Conservation (phyloP, 2,329 filamentous ascomycete species). For the Fusarium sp. region DNA sequence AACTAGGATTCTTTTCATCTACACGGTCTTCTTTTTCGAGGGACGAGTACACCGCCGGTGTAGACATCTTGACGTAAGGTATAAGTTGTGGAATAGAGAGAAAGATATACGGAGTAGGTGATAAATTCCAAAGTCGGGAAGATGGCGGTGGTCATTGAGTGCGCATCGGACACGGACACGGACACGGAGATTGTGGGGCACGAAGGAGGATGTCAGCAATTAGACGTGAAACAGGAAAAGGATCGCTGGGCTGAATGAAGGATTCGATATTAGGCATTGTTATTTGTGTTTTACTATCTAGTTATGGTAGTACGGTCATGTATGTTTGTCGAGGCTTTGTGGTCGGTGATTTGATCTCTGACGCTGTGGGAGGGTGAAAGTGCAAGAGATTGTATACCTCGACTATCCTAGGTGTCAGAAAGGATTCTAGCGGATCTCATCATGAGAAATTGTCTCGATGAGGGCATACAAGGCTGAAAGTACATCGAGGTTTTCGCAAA, state of each 20-base stretch:
- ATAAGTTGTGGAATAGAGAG: background rate
- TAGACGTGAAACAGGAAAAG: conserved; percentile 24
- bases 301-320: background rate
- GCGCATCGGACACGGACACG: conserved; percentile 37
- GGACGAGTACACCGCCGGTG: conserved; percentile 29
- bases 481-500: no score
- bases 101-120: background rate
- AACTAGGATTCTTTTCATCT: conserved; percentile 6
- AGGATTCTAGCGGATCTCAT: no score
- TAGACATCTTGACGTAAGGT: conserved; percentile 8
- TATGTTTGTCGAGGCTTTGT: background rate
- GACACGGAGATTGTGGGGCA: conserved; percentile 29
- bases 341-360: background rate
- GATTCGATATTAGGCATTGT: background rate
- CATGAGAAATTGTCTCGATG: no score
- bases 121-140: background rate
- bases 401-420: no score
- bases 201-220: conserved; percentile 11
- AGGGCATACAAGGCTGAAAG: no score
- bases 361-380: background rate
- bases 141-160: background rate
- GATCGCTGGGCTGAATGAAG: conserved; percentile 1
- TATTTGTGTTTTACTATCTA: background rate
- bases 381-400: no score
- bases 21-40: conserved; percentile 35